Conservation (phyloP, 169 alveolate species). For the Eimeria acervulina region DNA sequence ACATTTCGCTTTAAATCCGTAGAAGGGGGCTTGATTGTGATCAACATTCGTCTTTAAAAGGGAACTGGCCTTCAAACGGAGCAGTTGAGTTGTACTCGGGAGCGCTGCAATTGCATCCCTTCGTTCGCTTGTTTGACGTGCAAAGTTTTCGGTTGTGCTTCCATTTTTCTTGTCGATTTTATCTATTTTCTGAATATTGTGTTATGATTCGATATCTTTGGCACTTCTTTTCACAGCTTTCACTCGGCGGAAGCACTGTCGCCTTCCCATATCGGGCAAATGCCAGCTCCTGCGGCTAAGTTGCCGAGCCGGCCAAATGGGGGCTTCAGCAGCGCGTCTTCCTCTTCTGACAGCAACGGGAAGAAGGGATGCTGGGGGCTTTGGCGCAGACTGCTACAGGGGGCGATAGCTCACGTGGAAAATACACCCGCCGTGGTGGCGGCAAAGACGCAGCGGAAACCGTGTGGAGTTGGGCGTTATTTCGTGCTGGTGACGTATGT, state of each 20-base stretch:
- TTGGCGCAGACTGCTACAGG: background rate
- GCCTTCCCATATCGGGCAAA: constrained; percentile 39
- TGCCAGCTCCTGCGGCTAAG: constrained; percentile 72
- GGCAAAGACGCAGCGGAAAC: constrained; percentile 78
- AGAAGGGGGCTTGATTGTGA: background rate
- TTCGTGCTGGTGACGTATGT: constrained; percentile 69
- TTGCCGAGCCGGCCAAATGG: constrained; percentile 71
- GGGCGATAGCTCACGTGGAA: constrained; percentile 72
- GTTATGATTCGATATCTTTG: constrained; percentile 58
- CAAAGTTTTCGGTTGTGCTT: background rate
- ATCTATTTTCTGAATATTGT: background rate
- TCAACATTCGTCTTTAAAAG: background rate
- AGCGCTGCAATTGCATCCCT: constrained; percentile 2
- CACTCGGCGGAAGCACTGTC: constrained; percentile 51
- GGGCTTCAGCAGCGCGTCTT: background rate
- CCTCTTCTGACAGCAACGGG: background rate
- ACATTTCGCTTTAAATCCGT: background rate
- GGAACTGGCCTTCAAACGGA: constrained; percentile 32
- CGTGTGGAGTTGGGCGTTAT: constrained; percentile 80
- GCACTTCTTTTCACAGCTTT: background rate
- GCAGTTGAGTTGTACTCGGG: background rate
- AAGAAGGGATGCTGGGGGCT: constrained; percentile 9
- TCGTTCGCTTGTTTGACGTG: constrained; percentile 25
- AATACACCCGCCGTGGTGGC: constrained; percentile 78
- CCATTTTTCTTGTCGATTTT: background rate